Base-by-base conservation (phyloP, 345 rosid species). In the Salix viminalis region DNA sequence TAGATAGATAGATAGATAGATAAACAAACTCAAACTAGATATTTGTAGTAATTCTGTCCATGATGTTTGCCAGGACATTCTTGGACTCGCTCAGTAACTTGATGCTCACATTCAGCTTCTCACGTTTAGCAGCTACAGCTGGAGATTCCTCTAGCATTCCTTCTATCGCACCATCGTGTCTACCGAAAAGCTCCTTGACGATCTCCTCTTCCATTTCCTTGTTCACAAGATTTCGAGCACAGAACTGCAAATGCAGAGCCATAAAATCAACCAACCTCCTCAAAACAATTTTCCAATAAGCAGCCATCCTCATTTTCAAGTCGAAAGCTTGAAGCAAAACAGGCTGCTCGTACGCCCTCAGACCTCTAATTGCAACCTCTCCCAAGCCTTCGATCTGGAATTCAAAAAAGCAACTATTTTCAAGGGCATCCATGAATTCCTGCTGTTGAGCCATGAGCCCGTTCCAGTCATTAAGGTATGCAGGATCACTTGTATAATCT, bases 401-500 rank as follows among this genome's bases (percentile, higher is more conserved):
- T 1, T 2, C 26, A 3, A n/a, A 0, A 1, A 61, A 0, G 46
- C 0, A 71, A 4, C 6, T 1, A n/a, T n/a, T 11, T 18, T 69
- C 15, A 28, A 13, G 5, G 2, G 82, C 56, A 0, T 34, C 50
- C 19, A 65, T 4, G 54, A 87, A 85, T 3, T 1, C 1, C 4
- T 18, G 37, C 8, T 67, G 74, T 24, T 28, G 62, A 30, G 41
- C 68, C 79, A 81, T 77, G 4, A 85, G 80, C n/a, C 21, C 41
- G 50, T 71, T 83, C 80, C 83, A 80, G 28, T 76, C 80, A 6
- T 1, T 9, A 70, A 66, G 21, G 67, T 83, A 87, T 23, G 82
- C 88, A 3, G 87, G 83, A 76, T 69, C 26, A 15, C 83, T 78
- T 0, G 88, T 85, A 62, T 78, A 87, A 52, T 83, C 84, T 1